A percentile compares a stretch with the other conserved stretches of the same genome.
Evolutionary conservation across 208 protist genomes (phyloP).

Genomic region (Naegleria fowleri): DNA sequence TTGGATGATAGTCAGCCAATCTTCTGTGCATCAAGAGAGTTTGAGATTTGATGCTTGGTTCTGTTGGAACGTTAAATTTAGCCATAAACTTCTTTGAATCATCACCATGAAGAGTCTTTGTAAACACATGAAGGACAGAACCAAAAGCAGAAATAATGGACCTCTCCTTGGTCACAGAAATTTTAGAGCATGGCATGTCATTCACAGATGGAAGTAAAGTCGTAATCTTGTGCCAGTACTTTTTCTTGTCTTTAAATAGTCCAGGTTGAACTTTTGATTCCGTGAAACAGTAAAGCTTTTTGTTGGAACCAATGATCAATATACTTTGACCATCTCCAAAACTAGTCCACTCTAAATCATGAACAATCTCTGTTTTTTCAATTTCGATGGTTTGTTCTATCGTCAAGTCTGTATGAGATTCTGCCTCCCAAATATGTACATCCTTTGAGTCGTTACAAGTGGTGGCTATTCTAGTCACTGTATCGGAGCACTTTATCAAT

Average conservation of each 20-base stretch:
- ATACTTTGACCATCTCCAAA: neutral
- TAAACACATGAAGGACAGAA: neutral
- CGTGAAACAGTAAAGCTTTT: neutral
- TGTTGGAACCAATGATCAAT: neutral
- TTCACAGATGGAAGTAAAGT: neutral
- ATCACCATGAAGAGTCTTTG: neutral
- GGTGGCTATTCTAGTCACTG: neutral
- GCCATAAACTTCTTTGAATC: neutral
- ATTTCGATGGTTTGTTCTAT: constrained; percentile 18
- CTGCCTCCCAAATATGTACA: neutral
- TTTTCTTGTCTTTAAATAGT: neutral
- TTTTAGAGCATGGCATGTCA: neutral
- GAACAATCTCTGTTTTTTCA: neutral
- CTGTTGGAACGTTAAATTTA: neutral
- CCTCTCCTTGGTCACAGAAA: neutral
- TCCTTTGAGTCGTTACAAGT: neutral
- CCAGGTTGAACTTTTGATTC: neutral
- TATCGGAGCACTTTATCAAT: neutral
- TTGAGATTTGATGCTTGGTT: neutral
- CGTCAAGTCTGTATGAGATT: neutral
- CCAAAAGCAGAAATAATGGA: neutral
- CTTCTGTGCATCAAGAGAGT: neutral
- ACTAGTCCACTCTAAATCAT: neutral
- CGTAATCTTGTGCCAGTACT: neutral
- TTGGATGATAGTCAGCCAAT: constrained; percentile 17